Conservation (phyloP, 345 rosid genomes). For the Aquilaria sinensis region DNA sequence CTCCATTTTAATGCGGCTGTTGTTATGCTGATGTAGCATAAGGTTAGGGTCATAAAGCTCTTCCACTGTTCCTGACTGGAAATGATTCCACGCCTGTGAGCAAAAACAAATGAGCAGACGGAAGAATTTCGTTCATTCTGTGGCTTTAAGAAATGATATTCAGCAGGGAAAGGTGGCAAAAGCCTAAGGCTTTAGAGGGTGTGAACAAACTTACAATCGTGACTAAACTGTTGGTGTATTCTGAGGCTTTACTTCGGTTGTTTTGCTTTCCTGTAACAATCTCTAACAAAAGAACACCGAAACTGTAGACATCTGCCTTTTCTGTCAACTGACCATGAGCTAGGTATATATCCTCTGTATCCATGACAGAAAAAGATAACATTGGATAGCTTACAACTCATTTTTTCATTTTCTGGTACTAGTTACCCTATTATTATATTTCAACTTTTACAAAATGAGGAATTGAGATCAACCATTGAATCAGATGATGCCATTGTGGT, state of each 20-base stretch:
- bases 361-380: background rate
- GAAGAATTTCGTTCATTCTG: background rate
- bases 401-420: too few relatives aligned
- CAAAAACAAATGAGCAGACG: background rate
- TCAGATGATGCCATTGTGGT: background rate
- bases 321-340: constrained; percentile 92
- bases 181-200: background rate
- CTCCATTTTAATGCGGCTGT: constrained; percentile 43
- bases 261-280: constrained; percentile 76
- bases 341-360: constrained; percentile 79
- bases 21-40: constrained; percentile 28
- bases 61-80: constrained; percentile 57
- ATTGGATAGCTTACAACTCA: too few relatives aligned
- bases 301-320: constrained; percentile 86
- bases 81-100: constrained; percentile 67
- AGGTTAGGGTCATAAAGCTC: constrained; percentile 67
- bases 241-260: constrained; percentile 64
- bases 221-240: constrained; percentile 76
- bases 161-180: too few relatives aligned
- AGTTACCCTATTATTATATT: too few relatives aligned
- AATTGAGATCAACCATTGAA: background rate
- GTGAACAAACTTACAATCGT: constrained; percentile 45
- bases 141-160: too few relatives aligned
- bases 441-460: too few relatives aligned
- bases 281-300: constrained; percentile 80